These are phyloP conservation scores for Rachicladosporium sp. DNA, from an alignment of 2,329 filamentous ascomycete genomes.

Conservation along the genomic window DNA sequence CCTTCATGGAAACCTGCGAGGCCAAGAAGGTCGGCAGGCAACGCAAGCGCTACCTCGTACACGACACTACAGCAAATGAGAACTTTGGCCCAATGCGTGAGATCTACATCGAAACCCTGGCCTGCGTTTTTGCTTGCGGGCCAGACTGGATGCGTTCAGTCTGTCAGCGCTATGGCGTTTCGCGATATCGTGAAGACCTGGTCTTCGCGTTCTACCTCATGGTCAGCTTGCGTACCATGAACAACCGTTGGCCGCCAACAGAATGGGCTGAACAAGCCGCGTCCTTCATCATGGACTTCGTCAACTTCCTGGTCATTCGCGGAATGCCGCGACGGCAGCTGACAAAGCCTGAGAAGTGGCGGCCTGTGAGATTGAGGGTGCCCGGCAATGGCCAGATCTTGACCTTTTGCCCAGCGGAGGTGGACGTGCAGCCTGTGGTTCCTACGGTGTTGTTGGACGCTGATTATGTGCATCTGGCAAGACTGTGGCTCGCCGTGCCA, in stretches of 20 bases:
- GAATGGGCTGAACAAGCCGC: constrained; percentile 19
- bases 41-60: constrained; percentile 20
- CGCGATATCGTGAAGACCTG: constrained; percentile 20
- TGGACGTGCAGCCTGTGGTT: constrained; percentile 14
- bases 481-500: constrained; percentile 28
- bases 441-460: constrained; percentile 18
- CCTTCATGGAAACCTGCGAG: constrained; percentile 25
- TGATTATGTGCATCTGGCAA: constrained; percentile 22
- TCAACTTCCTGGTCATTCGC: constrained; percentile 23
- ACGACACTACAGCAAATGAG: constrained; percentile 19
- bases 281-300: constrained; percentile 23
- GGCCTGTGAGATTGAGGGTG: constrained; percentile 17
- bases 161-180: constrained; percentile 20
- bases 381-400: constrained; percentile 16
- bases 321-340: constrained; percentile 21
- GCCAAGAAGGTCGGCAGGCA: constrained; percentile 19
- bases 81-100: constrained; percentile 28
- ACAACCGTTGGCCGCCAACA: constrained; percentile 16
- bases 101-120: constrained; percentile 30
- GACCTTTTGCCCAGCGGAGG: constrained; percentile 18
- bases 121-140: constrained; percentile 29
- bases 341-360: constrained; percentile 16
- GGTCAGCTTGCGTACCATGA: constrained; percentile 26
- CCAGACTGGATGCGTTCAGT: constrained; percentile 27
- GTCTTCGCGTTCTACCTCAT: constrained; percentile 20